phyloP scores from a whole-genome alignment of 345 rosid species.

The Rhodamnia argentea region DNA sequence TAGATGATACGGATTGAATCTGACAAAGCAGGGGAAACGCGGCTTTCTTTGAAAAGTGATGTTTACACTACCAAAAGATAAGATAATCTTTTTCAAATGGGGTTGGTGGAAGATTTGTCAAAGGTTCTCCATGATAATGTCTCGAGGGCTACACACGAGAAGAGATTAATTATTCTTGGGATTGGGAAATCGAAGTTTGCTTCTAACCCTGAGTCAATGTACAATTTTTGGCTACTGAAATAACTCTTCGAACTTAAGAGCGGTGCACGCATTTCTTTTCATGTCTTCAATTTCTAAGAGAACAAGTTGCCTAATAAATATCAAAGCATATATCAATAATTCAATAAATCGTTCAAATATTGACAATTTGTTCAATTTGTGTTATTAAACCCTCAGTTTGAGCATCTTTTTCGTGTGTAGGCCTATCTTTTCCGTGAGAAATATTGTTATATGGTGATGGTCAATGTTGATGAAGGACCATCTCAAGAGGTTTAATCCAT shows the following conservation, averaged over 20 bases:
- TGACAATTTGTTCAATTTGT: not conserved
- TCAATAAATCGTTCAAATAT: not conserved
- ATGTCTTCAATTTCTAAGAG: not conserved
- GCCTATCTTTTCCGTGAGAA: not conserved
- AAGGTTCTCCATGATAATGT: not conserved
- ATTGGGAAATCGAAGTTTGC: not conserved
- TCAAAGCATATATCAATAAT: not conserved
- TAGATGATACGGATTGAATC: not conserved
- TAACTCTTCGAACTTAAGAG: not conserved
- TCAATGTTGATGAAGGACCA: not conserved
- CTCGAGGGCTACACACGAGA: not conserved
- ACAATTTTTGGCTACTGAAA: not conserved
- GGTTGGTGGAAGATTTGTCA: not conserved
- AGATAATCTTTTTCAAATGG: not conserved
- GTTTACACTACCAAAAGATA: not conserved
- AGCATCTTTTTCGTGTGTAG: not conserved
- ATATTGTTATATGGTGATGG: not conserved
- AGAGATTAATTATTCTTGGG: not conserved
- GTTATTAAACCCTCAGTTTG: not conserved
- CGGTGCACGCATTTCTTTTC: not conserved
- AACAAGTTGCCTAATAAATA: not conserved
- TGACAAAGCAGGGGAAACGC: not conserved
- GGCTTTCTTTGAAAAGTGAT: not conserved
- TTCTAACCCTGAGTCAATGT: not conserved
- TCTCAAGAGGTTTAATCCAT: not conserved